Conservation (phyloP, 768 basidiomycete genomes). For the Rhodotorula graminis region DNA sequence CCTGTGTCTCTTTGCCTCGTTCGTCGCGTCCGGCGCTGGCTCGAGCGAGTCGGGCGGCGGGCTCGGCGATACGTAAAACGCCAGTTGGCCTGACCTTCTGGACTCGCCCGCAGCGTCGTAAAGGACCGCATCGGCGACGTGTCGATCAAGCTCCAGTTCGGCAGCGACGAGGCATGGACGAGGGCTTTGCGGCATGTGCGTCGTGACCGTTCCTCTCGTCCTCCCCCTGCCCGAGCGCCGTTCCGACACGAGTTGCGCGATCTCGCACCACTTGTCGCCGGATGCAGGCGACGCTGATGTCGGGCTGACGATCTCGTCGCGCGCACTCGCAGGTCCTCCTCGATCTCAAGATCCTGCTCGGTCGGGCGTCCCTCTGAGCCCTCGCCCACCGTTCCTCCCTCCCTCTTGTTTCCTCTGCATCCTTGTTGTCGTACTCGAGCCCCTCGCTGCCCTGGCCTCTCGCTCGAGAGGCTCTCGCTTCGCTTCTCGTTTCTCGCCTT, state of each 20-base stretch:
- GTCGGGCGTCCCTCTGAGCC: constrained; percentile 20
- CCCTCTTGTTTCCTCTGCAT: not conserved
- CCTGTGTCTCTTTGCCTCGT: not conserved
- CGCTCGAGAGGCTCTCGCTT: too few species aligned
- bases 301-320: not conserved
- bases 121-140: constrained; percentile 96
- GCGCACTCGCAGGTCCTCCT: constrained; percentile 44
- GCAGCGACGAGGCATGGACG: constrained; percentile 94
- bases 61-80: too few species aligned
- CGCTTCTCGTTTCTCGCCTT: too few species aligned
- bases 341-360: constrained; percentile 74
- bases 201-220: not conserved
- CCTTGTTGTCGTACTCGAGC: too few species aligned
- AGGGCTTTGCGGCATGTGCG: constrained; percentile 79
- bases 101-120: constrained; percentile 57
- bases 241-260: not conserved
- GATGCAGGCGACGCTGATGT: constrained; percentile 9
- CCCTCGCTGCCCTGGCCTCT: too few species aligned
- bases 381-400: not conserved
- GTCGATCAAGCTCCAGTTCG: constrained; percentile 88
- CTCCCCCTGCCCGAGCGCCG: constrained; percentile 5
- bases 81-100: too few species aligned
- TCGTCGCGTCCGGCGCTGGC: not conserved
- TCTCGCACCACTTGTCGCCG: not conserved
- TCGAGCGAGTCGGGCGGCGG: not conserved